Conservation (phyloP, 257 asterid genomes). For the Knoxia roxburghii region DNA sequence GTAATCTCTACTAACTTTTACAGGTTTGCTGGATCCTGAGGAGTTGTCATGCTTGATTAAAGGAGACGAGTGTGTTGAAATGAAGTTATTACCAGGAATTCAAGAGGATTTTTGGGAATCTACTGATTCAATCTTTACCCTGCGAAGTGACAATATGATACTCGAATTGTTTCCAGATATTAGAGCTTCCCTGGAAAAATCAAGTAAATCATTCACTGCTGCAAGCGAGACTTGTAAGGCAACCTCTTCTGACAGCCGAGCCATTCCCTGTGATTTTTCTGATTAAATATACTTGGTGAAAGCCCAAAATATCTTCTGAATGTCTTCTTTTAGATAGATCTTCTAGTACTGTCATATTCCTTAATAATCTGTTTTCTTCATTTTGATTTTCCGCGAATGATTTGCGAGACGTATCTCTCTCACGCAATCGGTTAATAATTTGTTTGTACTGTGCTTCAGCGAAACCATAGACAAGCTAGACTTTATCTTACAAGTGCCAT, state of each 20-base stretch:
- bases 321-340: background rate
- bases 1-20: background rate
- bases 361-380: background rate
- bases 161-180: constrained; percentile 75
- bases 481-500: no score
- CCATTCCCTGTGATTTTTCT: constrained; percentile 47
- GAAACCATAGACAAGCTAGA: no score
- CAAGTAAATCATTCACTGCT: constrained; percentile 38
- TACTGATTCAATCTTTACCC: constrained; percentile 64
- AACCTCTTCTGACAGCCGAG: constrained; percentile 23
- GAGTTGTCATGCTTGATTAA: constrained; percentile 68
- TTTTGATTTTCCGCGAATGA: no score
- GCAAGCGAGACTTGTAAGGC: constrained; percentile 26
- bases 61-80: constrained; percentile 38
- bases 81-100: constrained; percentile 45
- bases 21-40: constrained; percentile 80
- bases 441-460: no score
- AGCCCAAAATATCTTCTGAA: background rate
- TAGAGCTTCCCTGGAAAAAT: constrained; percentile 95
- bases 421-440: no score
- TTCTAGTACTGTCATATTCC: background rate
- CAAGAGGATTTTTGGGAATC: constrained; percentile 67
- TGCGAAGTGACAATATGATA: constrained; percentile 59
- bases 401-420: no score
- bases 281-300: constrained; percentile 10